These are phyloP conservation scores for Coniochaeta ligniaria DNA, from an alignment of 2,329 filamentous ascomycete genomes.

Conservation along the genomic window DNA sequence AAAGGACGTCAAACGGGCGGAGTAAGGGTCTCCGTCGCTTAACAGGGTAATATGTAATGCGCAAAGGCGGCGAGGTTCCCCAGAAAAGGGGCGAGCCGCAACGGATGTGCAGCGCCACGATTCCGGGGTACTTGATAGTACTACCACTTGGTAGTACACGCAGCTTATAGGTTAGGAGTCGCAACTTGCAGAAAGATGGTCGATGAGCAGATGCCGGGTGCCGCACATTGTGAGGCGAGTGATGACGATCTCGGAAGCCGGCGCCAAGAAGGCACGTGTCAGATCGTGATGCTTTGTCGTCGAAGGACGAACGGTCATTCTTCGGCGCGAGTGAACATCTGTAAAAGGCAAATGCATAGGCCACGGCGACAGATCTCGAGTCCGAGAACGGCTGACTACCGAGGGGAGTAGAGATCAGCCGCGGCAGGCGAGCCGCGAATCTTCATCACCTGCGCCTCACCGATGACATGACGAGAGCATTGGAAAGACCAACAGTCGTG, in stretches of 20 bases:
- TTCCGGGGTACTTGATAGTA: not conserved
- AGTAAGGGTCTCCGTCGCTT: not conserved
- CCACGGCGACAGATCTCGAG: not conserved
- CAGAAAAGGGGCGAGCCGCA: not conserved
- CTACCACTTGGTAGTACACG: not conserved
- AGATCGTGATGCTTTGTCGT: not conserved
- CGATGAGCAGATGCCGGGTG: not conserved
- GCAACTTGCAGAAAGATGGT: not conserved
- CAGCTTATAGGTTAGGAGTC: not conserved
- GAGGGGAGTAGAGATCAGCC: not conserved
- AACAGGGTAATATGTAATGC: not conserved
- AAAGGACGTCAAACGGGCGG: conserved; percentile 2
- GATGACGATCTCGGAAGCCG: not conserved
- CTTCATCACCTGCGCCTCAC: not conserved
- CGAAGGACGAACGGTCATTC: not conserved
- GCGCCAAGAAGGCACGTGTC: not conserved
- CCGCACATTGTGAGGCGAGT: not conserved
- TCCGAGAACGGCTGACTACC: not conserved
- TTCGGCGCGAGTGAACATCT: not conserved
- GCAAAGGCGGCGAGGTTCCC: not conserved
- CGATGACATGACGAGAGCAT: not conserved
- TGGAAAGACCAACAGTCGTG: not conserved
- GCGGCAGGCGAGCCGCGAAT: not conserved
- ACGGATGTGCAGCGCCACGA: not conserved
- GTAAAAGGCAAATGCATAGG: not conserved